These are phyloP conservation scores for Yarrowia galli DNA, from an alignment of 1,139 yeast species.

Conservation along the genomic window DNA sequence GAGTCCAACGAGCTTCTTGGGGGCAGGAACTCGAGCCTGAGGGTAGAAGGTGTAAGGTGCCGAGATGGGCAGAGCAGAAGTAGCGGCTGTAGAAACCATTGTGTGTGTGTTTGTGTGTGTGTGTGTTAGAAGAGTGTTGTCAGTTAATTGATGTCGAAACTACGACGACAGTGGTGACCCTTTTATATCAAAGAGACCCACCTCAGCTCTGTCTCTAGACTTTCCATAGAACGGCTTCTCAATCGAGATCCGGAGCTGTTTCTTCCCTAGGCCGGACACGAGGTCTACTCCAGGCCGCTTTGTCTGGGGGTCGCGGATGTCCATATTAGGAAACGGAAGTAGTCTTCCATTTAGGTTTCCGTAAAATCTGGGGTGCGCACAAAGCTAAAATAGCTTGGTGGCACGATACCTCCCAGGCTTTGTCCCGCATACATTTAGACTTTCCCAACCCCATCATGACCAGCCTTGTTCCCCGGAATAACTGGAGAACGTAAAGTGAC, in stretches of 20 bases:
- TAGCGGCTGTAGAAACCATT: conserved; percentile 30
- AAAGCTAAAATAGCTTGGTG: background rate
- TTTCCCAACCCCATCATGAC: conserved; percentile 9
- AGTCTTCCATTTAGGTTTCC: background rate
- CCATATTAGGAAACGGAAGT: conserved; percentile 30
- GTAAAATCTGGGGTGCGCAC: conserved; percentile 29
- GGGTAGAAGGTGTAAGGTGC: conserved; percentile 39
- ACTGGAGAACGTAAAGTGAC: background rate
- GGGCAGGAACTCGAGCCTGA: conserved; percentile 53
- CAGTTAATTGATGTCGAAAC: background rate
- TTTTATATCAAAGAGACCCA: conserved; percentile 12
- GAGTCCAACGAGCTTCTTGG: conserved; percentile 46
- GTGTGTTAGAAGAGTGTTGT: background rate
- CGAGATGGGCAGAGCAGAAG: conserved; percentile 38
- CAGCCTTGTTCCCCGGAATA: conserved; percentile 33
- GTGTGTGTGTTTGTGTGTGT: conserved; percentile 27
- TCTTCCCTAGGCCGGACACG: conserved; percentile 2
- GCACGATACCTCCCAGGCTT: conserved; percentile 10
- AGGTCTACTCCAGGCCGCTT: conserved; percentile 3
- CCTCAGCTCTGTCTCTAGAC: conserved; percentile 8
- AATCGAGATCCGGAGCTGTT: conserved; percentile 10
- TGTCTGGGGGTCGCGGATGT: conserved; percentile 34
- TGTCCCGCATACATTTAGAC: background rate
- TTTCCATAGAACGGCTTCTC: conserved; percentile 22
- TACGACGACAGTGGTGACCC: background rate